These are phyloP conservation scores for Leptosphaerulina australis DNA, from an alignment of 2,329 filamentous ascomycete species.

Conservation along the genomic window DNA sequence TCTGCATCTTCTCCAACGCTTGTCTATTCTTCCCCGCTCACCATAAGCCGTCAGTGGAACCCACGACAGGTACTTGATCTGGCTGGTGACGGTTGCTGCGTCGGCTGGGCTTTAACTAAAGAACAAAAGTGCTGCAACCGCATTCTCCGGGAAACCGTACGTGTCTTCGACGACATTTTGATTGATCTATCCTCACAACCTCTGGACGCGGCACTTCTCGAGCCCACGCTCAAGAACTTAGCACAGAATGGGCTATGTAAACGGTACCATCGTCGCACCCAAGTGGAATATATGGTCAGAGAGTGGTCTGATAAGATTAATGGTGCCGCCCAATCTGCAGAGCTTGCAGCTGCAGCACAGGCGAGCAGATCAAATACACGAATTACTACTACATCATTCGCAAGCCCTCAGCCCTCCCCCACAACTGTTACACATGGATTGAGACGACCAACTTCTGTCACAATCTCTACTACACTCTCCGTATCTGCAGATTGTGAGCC, in stretches of 20 bases:
- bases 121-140: conserved; percentile 15
- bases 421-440: background rate
- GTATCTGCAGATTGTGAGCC: background rate
- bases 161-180: conserved; percentile 4
- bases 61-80: conserved; percentile 18
- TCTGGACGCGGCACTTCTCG: conserved; percentile 17
- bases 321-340: background rate
- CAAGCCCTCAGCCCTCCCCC: background rate
- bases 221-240: conserved; percentile 11
- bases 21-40: background rate
- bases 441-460: background rate
- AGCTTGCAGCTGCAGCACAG: background rate
- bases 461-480: background rate
- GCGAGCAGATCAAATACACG: background rate
- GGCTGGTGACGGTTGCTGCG: conserved; percentile 12
- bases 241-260: conserved; percentile 17
- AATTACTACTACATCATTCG: background rate
- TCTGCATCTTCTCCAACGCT: background rate
- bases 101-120: conserved; percentile 17
- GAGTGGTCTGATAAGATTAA: conserved; percentile 9
- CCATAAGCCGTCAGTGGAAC: conserved; percentile 13
- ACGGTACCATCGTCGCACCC: background rate
- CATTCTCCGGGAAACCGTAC: conserved; percentile 4
- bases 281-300: conserved; percentile 2
- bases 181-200: conserved; percentile 3